A percentile compares a stretch with the other conserved stretches of the same genome.
Evolutionary conservation across 208 protist genomes (phyloP).

Genomic region (Crithidia mellificae): DNA sequence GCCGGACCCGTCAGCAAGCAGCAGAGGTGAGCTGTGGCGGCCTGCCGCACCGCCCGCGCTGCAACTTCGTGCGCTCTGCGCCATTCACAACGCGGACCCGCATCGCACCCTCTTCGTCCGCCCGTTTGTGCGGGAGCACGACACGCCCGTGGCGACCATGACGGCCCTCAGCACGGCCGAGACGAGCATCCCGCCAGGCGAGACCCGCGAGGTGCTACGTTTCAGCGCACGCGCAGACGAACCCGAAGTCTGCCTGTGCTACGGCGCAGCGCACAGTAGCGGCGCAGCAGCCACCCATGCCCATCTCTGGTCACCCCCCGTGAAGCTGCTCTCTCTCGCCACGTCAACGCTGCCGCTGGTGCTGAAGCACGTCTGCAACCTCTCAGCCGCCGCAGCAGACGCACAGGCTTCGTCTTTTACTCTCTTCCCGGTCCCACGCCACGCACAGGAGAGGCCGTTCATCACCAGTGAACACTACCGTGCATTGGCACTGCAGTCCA

Average conservation of each 20-base stretch:
- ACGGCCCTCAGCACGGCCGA: constrained; percentile 7
- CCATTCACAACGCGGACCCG: constrained; percentile 19
- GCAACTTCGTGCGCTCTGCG: constrained; percentile 21
- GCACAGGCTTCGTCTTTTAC: not conserved
- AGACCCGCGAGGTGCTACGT: constrained; percentile 12
- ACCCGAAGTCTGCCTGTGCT: constrained; percentile 38
- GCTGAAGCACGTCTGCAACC: constrained; percentile 35
- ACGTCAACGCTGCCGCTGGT: constrained; percentile 38
- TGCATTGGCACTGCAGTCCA: constrained; percentile 24
- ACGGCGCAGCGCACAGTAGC: not conserved
- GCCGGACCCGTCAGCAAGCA: no score
- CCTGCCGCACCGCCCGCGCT: constrained; percentile 8
- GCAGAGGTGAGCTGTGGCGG: constrained; percentile 18
- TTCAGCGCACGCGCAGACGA: constrained; percentile 22
- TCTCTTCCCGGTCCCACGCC: constrained; percentile 6
- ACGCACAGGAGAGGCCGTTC: not conserved
- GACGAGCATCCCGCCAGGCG: constrained; percentile 13
- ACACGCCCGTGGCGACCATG: constrained; percentile 13
- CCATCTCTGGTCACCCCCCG: constrained; percentile 40
- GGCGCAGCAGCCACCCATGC: constrained; percentile 12
- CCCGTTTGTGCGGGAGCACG: not conserved
- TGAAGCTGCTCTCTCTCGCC: constrained; percentile 43
- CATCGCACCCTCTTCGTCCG: constrained; percentile 17
- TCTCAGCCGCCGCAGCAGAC: not conserved
- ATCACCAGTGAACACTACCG: constrained; percentile 1